Evolutionary conservation across 306 rosid species (phyloP), one percentile per base, ranked within the genome.

Genomic region (Argentina anserina): DNA sequence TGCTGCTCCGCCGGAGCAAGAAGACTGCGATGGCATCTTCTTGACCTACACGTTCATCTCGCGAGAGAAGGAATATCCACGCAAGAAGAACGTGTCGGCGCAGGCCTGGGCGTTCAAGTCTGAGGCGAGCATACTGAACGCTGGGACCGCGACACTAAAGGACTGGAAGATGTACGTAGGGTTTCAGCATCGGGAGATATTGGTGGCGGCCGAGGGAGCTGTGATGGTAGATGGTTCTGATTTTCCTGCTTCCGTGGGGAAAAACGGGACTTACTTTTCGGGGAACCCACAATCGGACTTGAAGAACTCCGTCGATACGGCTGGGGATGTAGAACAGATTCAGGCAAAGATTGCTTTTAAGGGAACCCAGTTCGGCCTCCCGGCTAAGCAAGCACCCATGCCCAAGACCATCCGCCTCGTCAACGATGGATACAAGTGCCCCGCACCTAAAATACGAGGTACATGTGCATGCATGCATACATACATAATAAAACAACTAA

Each of bases 21-120:
- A 81, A 2, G 47, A n/a, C 29, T 94, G 98, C 56, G 74, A 91
- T 7, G 97, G 97, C 3, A 81, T 94, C 17, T 94, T 89, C 77
- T 40, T 94, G 64, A 71, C 91, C 2, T 94, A 94, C 79, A 67
- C 56, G 4, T 83, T 94, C 40, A 2, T 34, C 0, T 67, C 78
- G 0, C 72, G 95, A 1, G 81, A 61, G 74, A 94, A 87, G 79
- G 88, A 78, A 61, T 77, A 39, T 9, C 99, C 99, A 0, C 86
- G 61, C 40, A 60, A 83, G 76, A 91, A 85, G 41, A 91, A 89
- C 72, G 75, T 75, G 37, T 59, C 95, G 20, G 92, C 90, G 0
- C 99, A 94, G 72, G 77, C 99, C 0, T 94, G 97, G 96, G 87
- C 95, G 25, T 94, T 94, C 66, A 87, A 81, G 79, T 79, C 99